Evolutionary conservation across 495 filamentous ascomycete species (phyloP).

Genomic region (Astrothelium macrocarpum): DNA sequence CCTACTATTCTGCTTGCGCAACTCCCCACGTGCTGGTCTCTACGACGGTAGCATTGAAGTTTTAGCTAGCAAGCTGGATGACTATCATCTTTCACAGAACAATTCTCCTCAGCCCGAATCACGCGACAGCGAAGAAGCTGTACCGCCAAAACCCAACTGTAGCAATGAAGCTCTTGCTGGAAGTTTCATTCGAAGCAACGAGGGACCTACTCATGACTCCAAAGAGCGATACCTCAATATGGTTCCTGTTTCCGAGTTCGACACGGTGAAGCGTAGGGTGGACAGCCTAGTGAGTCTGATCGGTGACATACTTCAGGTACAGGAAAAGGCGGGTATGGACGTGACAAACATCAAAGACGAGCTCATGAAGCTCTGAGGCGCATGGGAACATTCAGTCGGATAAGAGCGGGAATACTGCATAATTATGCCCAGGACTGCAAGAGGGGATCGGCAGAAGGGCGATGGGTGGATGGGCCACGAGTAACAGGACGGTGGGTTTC

Average conservation of each 20-base stretch:
- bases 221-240: not conserved
- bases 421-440: not conserved
- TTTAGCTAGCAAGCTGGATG: slow-evolving; percentile 3
- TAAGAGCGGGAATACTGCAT: not conserved
- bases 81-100: not conserved
- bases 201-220: not conserved
- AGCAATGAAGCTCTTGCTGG: not conserved
- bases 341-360: not conserved
- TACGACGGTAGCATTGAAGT: not conserved
- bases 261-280: slow-evolving; percentile 1
- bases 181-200: not conserved
- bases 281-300: slow-evolving; percentile 2
- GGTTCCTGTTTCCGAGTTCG: slow-evolving; percentile 5
- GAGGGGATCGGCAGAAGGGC: not conserved
- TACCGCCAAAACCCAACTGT: not conserved
- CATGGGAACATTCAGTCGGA: not conserved
- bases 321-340: slow-evolving; percentile 2
- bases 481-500: not conserved
- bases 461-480: not conserved
- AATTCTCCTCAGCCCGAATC: not conserved
- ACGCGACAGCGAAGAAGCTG: not conserved
- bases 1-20: slow-evolving; percentile 5
- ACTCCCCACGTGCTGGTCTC: not conserved
- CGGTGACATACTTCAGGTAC: not conserved
- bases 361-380: not conserved